A percentile compares a stretch with the other conserved stretches of the same genome.
Conservation (phyloP, 371 early-diverging fungal genomes). For the Mortierella sp. region DNA sequence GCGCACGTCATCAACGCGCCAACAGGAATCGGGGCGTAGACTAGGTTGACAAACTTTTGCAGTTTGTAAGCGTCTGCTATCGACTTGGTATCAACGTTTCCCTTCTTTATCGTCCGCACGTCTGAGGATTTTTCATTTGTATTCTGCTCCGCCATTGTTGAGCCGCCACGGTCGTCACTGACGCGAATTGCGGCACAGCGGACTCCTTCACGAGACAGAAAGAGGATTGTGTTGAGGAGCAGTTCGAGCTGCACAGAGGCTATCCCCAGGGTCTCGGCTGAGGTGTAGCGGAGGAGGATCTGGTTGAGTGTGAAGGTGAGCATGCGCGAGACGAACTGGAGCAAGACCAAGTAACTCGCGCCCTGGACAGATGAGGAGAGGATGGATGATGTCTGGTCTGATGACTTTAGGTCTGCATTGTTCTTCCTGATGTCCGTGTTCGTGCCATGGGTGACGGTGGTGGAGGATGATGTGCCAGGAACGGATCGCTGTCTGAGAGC, state of each 20-base stretch:
- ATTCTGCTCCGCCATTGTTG: no score
- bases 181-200: slow-evolving; percentile 78
- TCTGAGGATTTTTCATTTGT: no score
- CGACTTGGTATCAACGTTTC: slow-evolving; percentile 14
- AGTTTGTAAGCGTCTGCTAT: slow-evolving; percentile 25
- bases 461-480: no score
- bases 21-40: slow-evolving; percentile 76
- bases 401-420: no score
- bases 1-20: slow-evolving; percentile 68
- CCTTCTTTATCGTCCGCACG: neutral
- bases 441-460: no score
- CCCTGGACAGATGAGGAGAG: slow-evolving; percentile 70
- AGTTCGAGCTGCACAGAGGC: slow-evolving; percentile 90
- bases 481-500: no score
- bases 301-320: slow-evolving; percentile 86
- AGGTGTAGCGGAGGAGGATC: slow-evolving; percentile 74
- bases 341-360: slow-evolving; percentile 78
- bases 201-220: slow-evolving; percentile 92
- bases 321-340: slow-evolving; percentile 84
- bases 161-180: no score
- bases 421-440: no score
- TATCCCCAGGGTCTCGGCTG: slow-evolving; percentile 82
- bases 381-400: slow-evolving; percentile 36
- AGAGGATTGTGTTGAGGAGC: slow-evolving; percentile 85
- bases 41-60: slow-evolving; percentile 80